phyloP scores from a whole-genome alignment of 345 rosid genomes.

The Erucastrum elatum region DNA sequence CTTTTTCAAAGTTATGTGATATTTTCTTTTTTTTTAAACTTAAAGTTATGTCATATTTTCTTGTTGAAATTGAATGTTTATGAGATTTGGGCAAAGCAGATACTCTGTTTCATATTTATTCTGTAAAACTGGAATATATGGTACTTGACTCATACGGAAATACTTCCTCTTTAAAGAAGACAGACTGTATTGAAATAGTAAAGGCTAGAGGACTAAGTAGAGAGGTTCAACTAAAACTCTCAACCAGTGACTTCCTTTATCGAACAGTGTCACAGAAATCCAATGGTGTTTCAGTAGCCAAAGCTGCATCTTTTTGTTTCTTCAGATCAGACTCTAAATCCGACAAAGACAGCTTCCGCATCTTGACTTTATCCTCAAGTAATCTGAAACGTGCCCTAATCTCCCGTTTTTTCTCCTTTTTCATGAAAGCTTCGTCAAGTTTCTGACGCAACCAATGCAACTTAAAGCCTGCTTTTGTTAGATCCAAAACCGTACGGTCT shows the following conservation, averaged over 20 bases:
- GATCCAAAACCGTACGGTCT: conserved; percentile 31
- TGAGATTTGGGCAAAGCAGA: too few relatives aligned
- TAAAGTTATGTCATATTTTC: too few relatives aligned
- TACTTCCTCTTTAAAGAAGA: not conserved
- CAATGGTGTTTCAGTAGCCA: conserved; percentile 15
- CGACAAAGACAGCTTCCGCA: conserved; percentile 16
- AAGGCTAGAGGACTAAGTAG: not conserved
- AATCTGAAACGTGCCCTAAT: conserved; percentile 14
- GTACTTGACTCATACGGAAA: not conserved
- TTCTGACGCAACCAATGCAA: conserved; percentile 36
- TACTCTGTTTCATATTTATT: not conserved
- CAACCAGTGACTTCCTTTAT: not conserved
- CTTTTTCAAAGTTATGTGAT: too few relatives aligned
- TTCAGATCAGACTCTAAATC: conserved; percentile 35
- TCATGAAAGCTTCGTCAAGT: conserved; percentile 36
- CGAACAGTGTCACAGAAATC: conserved; percentile 28
- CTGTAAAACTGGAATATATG: not conserved
- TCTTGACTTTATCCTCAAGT: conserved; percentile 38
- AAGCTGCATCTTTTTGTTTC: conserved; percentile 29
- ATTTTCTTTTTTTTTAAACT: too few relatives aligned
- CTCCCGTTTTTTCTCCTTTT: conserved; percentile 29
- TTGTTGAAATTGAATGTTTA: too few relatives aligned
- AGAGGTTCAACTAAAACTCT: not conserved
- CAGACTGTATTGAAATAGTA: not conserved
- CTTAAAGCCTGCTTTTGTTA: conserved; percentile 36